Evolutionary conservation across 2,329 filamentous ascomycete genomes (phyloP).

Genomic region (Paecilomyces sp.): DNA sequence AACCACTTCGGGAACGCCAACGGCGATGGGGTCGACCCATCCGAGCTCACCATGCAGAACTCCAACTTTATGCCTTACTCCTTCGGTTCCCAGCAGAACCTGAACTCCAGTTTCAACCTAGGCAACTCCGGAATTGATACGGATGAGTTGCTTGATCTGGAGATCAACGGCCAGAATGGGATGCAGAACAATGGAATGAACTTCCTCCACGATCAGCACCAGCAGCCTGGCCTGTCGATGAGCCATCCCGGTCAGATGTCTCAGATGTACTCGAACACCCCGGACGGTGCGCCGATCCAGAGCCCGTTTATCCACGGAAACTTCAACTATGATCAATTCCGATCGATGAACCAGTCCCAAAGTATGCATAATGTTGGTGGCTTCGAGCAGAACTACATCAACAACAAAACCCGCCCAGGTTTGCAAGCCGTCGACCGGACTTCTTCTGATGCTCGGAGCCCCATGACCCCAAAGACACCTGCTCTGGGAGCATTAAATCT

Average conservation of each 20-base stretch:
- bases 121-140: slow-evolving; percentile 75
- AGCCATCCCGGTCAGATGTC: slow-evolving; percentile 63
- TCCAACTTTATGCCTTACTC: slow-evolving; percentile 47
- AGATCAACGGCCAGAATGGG: slow-evolving; percentile 35
- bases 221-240: slow-evolving; percentile 46
- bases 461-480: slow-evolving; percentile 81
- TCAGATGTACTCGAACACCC: slow-evolving; percentile 78
- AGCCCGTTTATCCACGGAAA: slow-evolving; percentile 73
- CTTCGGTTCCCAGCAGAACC: slow-evolving; percentile 57
- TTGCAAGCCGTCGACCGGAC: slow-evolving; percentile 64
- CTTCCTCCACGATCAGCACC: slow-evolving; percentile 46
- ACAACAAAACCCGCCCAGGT: slow-evolving; percentile 51
- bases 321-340: slow-evolving; percentile 72
- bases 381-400: slow-evolving; percentile 52
- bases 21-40: slow-evolving; percentile 68
- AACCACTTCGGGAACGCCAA: slow-evolving; percentile 41
- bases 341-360: slow-evolving; percentile 43
- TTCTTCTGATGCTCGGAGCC: slow-evolving; percentile 66
- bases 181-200: slow-evolving; percentile 28
- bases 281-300: slow-evolving; percentile 84
- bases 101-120: slow-evolving; percentile 66
- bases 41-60: slow-evolving; percentile 66
- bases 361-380: slow-evolving; percentile 33
- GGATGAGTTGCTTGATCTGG: slow-evolving; percentile 72
- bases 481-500: slow-evolving; percentile 67